Base-by-base conservation (phyloP, 2,329 filamentous ascomycete species). In the Diplodia mutila region DNA sequence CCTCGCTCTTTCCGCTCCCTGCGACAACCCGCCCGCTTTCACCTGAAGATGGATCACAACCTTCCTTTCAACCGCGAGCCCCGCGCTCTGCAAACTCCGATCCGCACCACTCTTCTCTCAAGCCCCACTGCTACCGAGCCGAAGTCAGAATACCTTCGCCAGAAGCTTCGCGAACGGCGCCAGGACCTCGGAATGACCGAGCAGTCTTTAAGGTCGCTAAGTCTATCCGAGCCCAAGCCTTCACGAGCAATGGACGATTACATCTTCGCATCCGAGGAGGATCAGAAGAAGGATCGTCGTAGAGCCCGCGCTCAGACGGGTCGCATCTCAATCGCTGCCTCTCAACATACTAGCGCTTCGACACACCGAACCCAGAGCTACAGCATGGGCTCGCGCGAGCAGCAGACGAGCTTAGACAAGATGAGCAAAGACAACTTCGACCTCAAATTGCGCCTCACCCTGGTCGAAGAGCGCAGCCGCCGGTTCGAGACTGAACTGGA, bases 351-450 rank as follows among this genome's bases (percentile, higher is more conserved):
- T 25, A 11, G 57, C 8, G 25, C 8, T 12, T 16, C 25, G 25
- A 12, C 39, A 14, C 37, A 42, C 16, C 23, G 34, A 5, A 27
- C 46, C 29, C 46, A 42, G 51, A 23, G 57, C 23, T 59, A 39
- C 57, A 61, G 54, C 46, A 67, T 54, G 55, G 59, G 57, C 12
- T 49, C 57, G 18, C 61, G 61, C 34, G 67, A 67, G 21, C 51
- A 64, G 14, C 57, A 67, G 29, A 34, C 46, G 29, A 23, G 21
- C 42, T 25, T 69, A 48, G 67, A 67, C 65, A 69, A 64, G 34
- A 39, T 69, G 51, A 39, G 48, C 48, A 69, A 67, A 25, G 65
- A 61, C n/a, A 69, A 67, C 29, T 69, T 67, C 29, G 67, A 67
- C 37, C 65, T 69, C 27, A 69, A 67, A 23, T 27, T 69, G 42